phyloP scores from a whole-genome alignment of 164 flowering plant species.

The Magnolia kwangsiensis region DNA sequence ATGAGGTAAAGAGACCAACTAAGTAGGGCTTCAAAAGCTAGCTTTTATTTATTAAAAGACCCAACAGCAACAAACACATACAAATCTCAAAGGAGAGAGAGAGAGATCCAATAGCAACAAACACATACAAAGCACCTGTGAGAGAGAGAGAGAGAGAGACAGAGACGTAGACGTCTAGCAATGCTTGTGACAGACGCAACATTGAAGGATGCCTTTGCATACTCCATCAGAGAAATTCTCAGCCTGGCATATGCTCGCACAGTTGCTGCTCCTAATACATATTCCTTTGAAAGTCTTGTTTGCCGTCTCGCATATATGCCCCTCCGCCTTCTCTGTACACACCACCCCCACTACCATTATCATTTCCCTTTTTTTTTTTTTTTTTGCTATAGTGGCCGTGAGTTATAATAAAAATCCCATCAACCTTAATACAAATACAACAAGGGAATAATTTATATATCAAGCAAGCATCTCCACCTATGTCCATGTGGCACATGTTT shows the following conservation, averaged over 20 bases:
- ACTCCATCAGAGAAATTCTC: constrained; percentile 4
- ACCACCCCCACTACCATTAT: too few relatives aligned
- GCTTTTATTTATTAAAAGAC: too few relatives aligned
- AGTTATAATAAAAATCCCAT: too few relatives aligned
- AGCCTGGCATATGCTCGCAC: neutral
- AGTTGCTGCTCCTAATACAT: constrained; percentile 9
- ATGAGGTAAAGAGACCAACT: neutral
- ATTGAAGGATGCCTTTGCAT: constrained; percentile 3
- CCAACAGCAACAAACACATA: neutral
- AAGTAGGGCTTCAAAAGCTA: neutral
- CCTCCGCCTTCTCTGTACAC: neutral
- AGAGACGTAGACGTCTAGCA: neutral
- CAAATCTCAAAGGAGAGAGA: neutral
- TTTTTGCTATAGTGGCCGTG: too few relatives aligned
- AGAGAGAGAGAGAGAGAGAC: neutral
- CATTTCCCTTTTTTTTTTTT: too few relatives aligned
- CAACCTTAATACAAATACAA: too few relatives aligned
- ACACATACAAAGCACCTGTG: too few relatives aligned
- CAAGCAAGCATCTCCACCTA: too few relatives aligned
- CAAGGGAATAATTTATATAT: too few relatives aligned
- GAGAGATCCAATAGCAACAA: too few relatives aligned
- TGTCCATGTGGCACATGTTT: too few relatives aligned
- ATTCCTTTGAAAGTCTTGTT: neutral
- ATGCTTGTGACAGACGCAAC: constrained; percentile 5
- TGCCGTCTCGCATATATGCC: neutral